phyloP scores from a whole-genome alignment of 2,329 filamentous ascomycete genomes.

The Aspergillus flavus region DNA sequence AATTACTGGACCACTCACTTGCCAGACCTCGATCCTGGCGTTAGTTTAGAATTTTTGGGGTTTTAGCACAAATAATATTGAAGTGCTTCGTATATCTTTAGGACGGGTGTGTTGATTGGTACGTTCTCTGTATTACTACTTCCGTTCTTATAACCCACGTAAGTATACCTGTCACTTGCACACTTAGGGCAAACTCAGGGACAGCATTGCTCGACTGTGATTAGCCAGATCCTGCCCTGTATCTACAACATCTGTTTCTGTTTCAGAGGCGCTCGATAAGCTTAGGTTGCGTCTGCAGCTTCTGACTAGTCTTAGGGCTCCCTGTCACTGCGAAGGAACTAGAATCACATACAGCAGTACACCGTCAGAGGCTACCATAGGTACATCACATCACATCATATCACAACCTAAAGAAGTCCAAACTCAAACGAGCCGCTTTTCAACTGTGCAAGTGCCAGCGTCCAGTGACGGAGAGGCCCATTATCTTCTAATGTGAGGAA shows the following conservation, averaged over 20 bases:
- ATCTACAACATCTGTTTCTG: neutral
- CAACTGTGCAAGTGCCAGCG: neutral
- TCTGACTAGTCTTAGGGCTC: neutral
- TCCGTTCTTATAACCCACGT: neutral
- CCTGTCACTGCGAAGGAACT: neutral
- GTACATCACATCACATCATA: conserved; percentile 11
- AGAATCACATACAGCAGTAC: neutral
- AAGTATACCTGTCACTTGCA: neutral
- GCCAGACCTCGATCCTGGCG: neutral
- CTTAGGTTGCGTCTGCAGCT: neutral
- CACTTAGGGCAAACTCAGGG: neutral
- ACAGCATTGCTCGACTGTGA: too few species aligned
- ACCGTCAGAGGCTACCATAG: too few species aligned
- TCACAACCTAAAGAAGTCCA: too few species aligned
- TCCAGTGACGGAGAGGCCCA: neutral
- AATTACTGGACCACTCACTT: neutral
- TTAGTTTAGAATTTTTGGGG: neutral
- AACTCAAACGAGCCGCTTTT: neutral
- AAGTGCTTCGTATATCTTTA: neutral
- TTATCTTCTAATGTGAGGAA: neutral
- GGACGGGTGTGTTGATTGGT: neutral
- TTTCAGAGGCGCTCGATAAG: neutral
- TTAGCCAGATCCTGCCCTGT: neutral
- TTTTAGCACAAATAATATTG: neutral
- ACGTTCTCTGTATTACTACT: neutral